Percentiles rank a stretch among this genome's conserved stretches.
Conservation (phyloP, 805 yeast species). For the Ogataea degrootiae region DNA sequence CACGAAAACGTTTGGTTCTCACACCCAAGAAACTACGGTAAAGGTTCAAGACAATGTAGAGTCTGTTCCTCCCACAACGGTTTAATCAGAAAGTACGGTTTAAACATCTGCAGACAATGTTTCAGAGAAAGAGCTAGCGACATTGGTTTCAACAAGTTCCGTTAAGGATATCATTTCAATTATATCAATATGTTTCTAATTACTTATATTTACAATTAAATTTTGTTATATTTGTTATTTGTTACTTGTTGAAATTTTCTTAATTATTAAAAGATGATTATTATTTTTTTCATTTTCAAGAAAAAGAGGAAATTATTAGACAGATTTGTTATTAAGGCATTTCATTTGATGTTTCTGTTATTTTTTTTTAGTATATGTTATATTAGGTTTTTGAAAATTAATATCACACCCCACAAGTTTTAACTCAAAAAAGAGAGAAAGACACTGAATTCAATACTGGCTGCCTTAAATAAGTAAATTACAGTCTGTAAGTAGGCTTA, state of each 20-base stretch:
- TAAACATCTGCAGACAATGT: constrained; percentile 99
- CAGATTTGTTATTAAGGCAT: neutral
- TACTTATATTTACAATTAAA: neutral
- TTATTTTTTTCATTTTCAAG: neutral
- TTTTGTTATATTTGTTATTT: neutral
- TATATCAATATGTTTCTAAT: too few species aligned
- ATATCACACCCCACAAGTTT: neutral
- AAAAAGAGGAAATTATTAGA: neutral
- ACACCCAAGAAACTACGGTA: constrained; percentile 99
- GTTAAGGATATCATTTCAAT: constrained; percentile 47
- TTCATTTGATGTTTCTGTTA: neutral
- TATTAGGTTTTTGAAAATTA: constrained; percentile 1
- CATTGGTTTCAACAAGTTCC: constrained; percentile 98
- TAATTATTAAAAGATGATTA: neutral
- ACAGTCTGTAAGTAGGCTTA: neutral
- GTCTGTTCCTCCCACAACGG: constrained; percentile 98
- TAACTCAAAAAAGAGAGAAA: neutral
- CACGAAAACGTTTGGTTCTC: constrained; percentile 99
- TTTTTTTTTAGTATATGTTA: neutral
- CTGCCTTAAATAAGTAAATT: neutral
- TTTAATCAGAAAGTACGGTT: constrained; percentile 99
- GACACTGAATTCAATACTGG: neutral
- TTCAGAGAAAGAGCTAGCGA: constrained; percentile 99
- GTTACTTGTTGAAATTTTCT: neutral
- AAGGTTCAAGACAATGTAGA: constrained; percentile 99